A percentile compares a stretch with the other conserved stretches of the same genome.
phyloP scores from a whole-genome alignment of 2,329 filamentous ascomycete genomes.

The Macrophomina pseudophaseolina region DNA sequence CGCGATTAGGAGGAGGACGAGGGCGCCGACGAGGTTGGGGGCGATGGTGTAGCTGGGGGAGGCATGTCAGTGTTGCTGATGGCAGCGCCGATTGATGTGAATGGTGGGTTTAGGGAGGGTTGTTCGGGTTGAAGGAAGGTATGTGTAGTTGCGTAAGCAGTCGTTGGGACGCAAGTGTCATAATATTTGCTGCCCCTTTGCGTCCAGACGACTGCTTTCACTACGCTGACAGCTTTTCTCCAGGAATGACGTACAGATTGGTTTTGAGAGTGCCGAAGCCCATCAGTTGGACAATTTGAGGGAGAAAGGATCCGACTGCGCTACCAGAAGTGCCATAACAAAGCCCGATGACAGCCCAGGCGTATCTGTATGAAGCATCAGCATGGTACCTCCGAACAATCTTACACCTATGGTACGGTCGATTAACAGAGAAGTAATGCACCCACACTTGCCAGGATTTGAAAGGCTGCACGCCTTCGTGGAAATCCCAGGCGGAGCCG shows the following conservation, averaged over 20 bases:
- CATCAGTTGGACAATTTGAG: slow-evolving; percentile 25
- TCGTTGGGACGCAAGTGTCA: no score
- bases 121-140: no score
- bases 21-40: slow-evolving; percentile 26
- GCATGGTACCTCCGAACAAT: no score
- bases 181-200: no score
- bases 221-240: no score
- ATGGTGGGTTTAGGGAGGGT: no score
- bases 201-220: no score
- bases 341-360: slow-evolving; percentile 18
- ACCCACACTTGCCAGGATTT: slow-evolving; percentile 18
- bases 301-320: slow-evolving; percentile 26
- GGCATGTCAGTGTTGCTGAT: no score
- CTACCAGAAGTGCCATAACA: slow-evolving; percentile 22
- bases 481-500: slow-evolving; percentile 9
- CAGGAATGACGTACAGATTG: not conserved
- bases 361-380: not conserved
- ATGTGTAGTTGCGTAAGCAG: no score
- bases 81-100: no score
- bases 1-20: slow-evolving; percentile 18
- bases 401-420: no score
- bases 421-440: not conserved
- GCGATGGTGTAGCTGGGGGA: slow-evolving; percentile 2
- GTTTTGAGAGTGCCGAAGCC: slow-evolving; percentile 21
- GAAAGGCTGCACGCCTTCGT: slow-evolving; percentile 20